Conservation (phyloP, 371 early-diverging fungal species). For the Zopfochytrium polystomum region DNA sequence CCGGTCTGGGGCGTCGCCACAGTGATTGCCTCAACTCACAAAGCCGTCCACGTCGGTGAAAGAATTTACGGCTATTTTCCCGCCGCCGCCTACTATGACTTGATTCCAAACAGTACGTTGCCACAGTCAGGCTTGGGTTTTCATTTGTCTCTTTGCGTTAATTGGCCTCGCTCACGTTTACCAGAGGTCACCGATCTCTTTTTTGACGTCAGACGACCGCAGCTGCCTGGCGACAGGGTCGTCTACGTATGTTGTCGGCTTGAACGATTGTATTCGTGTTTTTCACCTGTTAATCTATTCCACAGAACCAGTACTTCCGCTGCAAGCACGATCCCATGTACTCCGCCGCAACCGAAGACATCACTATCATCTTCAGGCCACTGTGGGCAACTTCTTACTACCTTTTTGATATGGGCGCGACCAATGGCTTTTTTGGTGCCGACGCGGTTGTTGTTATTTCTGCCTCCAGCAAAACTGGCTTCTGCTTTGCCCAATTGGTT, state of each 20-base stretch:
- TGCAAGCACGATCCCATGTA: conserved; percentile 25
- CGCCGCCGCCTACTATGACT: conserved; percentile 17
- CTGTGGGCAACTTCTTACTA: conserved; percentile 40
- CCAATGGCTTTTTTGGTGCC: conserved; percentile 28
- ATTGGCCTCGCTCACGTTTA: too few relatives aligned
- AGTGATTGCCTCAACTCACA: conserved; percentile 20
- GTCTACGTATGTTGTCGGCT: conserved; percentile 33
- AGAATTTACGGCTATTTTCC: conserved; percentile 41
- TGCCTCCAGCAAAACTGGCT: conserved; percentile 36
- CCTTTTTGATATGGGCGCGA: conserved; percentile 25
- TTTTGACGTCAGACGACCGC: conserved; percentile 25
- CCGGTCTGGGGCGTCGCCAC: conserved; percentile 39
- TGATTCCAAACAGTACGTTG: conserved; percentile 8
- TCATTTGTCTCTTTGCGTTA: too few relatives aligned
- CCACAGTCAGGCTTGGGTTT: not conserved
- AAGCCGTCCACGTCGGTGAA: conserved; percentile 17
- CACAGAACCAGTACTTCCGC: conserved; percentile 25
- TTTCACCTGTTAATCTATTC: not conserved
- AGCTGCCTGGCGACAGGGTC: conserved; percentile 31
- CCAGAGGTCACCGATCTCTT: too few relatives aligned
- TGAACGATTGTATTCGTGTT: not conserved
- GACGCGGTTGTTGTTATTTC: conserved; percentile 28
- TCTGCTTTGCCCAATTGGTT: conserved; percentile 33
- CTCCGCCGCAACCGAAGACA: conserved; percentile 21
- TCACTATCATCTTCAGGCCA: conserved; percentile 34